Evolutionary conservation across 1,284 basidiomycete genomes (phyloP).

Genomic region (Melampsora americana): DNA sequence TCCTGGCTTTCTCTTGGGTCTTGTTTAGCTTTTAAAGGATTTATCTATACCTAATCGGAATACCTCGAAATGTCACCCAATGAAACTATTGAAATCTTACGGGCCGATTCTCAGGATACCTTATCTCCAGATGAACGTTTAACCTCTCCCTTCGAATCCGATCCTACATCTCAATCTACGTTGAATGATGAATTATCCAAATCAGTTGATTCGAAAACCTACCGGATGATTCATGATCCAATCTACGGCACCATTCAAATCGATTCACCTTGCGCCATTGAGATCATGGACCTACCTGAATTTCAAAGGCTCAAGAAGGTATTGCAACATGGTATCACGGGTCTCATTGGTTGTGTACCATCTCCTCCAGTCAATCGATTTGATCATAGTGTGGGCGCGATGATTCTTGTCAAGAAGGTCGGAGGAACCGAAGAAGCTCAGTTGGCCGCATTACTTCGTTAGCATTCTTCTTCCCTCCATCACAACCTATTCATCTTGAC

Average conservation of each 20-base stretch:
- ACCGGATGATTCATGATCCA: conserved; percentile 24
- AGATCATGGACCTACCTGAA: conserved; percentile 42
- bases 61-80: background rate
- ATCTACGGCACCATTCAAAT: conserved; percentile 38
- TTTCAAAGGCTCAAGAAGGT: conserved; percentile 45
- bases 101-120: background rate
- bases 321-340: conserved; percentile 48
- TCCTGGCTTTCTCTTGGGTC: too few relatives aligned
- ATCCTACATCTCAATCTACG: background rate
- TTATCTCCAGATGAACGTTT: background rate
- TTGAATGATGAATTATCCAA: background rate
- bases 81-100: background rate
- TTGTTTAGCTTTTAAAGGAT: too few relatives aligned
- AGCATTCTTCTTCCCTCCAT: conserved; percentile 35
- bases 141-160: background rate
- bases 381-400: conserved; percentile 48
- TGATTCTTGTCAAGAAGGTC: conserved; percentile 46
- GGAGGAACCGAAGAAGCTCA: conserved; percentile 47
- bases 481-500: conserved; percentile 16
- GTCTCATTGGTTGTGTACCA: conserved; percentile 46
- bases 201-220: background rate
- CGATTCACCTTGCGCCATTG: conserved; percentile 43
- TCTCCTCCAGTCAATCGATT: conserved; percentile 46
- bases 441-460: conserved; percentile 47
- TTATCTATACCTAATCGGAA: too few relatives aligned